These are phyloP conservation scores for Xylaria sp. DNA, from an alignment of 2,329 filamentous ascomycete genomes.

Conservation along the genomic window DNA sequence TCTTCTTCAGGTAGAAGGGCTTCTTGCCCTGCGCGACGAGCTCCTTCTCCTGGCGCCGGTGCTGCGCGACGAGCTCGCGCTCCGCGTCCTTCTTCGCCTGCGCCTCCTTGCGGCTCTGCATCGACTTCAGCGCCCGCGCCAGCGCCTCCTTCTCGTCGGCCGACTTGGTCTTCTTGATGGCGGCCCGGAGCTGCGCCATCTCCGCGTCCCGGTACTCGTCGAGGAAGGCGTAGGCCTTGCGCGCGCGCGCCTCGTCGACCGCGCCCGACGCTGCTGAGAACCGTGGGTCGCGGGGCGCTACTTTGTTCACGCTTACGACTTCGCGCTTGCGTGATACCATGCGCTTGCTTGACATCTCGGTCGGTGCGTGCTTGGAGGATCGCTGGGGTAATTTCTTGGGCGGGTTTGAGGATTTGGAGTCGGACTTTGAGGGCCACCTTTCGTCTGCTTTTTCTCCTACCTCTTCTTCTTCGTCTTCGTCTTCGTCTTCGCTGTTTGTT, in stretches of 20 bases:
- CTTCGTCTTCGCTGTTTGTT: slow-evolving; percentile 44
- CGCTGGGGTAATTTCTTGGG: slow-evolving; percentile 56
- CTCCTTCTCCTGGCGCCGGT: slow-evolving; percentile 85
- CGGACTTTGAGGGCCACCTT: slow-evolving; percentile 50
- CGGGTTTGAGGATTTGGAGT: slow-evolving; percentile 37
- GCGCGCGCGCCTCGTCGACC: slow-evolving; percentile 68
- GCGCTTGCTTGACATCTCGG: slow-evolving; percentile 82
- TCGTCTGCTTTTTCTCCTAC: slow-evolving; percentile 43
- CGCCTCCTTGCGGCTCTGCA: slow-evolving; percentile 81
- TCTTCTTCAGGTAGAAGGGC: slow-evolving; percentile 93
- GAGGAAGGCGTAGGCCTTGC: slow-evolving; percentile 86
- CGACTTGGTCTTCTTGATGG: slow-evolving; percentile 67
- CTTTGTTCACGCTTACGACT: slow-evolving; percentile 69
- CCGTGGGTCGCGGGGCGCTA: slow-evolving; percentile 79
- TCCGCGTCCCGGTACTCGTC: slow-evolving; percentile 88
- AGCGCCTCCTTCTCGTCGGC: slow-evolving; percentile 63
- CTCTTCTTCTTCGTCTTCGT: slow-evolving; percentile 45
- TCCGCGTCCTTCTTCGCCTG: slow-evolving; percentile 76
- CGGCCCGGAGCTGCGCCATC: slow-evolving; percentile 76
- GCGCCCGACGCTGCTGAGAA: slow-evolving; percentile 75
- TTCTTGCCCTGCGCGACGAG: slow-evolving; percentile 87
- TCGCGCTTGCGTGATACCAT: slow-evolving; percentile 84
- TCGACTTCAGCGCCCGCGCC: slow-evolving; percentile 77
- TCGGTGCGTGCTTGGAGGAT: slow-evolving; percentile 88
- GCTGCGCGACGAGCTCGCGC: slow-evolving; percentile 75